phyloP scores from a whole-genome alignment of 1,284 basidiomycete species.

The Cutaneotrichosporon cutaneum region DNA sequence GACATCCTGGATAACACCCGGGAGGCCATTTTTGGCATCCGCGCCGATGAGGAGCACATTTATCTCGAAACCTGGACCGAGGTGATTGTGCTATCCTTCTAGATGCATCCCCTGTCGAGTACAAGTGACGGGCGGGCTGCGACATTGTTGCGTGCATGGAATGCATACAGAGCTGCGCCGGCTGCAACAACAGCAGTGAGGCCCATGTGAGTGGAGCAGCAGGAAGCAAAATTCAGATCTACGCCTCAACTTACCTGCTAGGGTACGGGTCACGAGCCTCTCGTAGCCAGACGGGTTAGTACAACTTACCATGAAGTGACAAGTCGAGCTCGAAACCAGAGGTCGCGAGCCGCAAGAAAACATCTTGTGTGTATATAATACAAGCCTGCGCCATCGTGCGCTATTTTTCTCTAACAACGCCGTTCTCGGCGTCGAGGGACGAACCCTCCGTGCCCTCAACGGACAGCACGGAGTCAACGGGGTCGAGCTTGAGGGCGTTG shows the following conservation, averaged over 20 bases:
- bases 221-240: too few species aligned
- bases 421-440: background rate
- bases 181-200: too few species aligned
- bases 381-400: background rate
- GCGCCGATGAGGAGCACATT: background rate
- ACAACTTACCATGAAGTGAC: too few species aligned
- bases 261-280: too few species aligned
- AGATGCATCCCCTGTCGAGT: background rate
- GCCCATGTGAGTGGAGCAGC: too few species aligned
- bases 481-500: slow-evolving; percentile 24
- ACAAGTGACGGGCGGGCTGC: too few species aligned
- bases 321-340: too few species aligned
- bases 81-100: background rate
- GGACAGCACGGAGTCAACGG: background rate
- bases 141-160: too few species aligned
- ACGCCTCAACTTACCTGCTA: too few species aligned
- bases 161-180: too few species aligned
- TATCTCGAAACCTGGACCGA: background rate
- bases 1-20: background rate
- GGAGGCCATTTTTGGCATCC: background rate
- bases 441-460: background rate
- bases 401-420: background rate
- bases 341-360: too few species aligned
- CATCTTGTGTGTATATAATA: background rate
- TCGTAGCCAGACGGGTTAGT: too few species aligned